A percentile compares a stretch with the other conserved stretches of the same genome.
Evolutionary conservation across 148 eudicot genomes (phyloP).

Genomic region (Polygonum maritimum): DNA sequence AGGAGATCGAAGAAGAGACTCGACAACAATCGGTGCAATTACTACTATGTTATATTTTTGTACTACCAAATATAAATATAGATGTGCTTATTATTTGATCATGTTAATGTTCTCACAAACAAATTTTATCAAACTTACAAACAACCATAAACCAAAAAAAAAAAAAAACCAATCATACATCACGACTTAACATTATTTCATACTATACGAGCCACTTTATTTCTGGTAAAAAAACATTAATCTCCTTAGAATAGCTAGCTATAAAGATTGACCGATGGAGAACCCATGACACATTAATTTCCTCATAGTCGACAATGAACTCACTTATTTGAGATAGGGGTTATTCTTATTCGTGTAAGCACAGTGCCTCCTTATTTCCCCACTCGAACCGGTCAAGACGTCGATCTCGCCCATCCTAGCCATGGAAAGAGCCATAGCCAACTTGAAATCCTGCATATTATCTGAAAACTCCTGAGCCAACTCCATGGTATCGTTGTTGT

Average conservation of each 20-base stretch:
- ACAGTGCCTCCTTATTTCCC: background rate
- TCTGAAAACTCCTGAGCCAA: background rate
- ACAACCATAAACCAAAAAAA: background rate
- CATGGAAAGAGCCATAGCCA: background rate
- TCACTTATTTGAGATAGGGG: background rate
- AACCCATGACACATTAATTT: background rate
- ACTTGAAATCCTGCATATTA: background rate
- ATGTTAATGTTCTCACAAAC: background rate
- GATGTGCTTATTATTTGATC: background rate
- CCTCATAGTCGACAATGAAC: background rate
- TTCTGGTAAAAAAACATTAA: background rate
- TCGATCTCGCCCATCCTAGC: background rate
- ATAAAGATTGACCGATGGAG: background rate
- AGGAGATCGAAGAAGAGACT: too few species aligned
- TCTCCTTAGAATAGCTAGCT: background rate
- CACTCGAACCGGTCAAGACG: background rate
- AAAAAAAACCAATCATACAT: background rate
- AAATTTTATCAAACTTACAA: background rate
- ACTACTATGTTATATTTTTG: too few species aligned
- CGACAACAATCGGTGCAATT: too few species aligned
- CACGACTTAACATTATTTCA: background rate
- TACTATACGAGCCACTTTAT: background rate
- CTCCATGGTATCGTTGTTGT: background rate
- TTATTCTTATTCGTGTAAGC: background rate
- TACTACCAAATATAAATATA: background rate